These are phyloP conservation scores for Beta lomatogona DNA, from an alignment of 179 eudicot genomes.

Conservation along the genomic window DNA sequence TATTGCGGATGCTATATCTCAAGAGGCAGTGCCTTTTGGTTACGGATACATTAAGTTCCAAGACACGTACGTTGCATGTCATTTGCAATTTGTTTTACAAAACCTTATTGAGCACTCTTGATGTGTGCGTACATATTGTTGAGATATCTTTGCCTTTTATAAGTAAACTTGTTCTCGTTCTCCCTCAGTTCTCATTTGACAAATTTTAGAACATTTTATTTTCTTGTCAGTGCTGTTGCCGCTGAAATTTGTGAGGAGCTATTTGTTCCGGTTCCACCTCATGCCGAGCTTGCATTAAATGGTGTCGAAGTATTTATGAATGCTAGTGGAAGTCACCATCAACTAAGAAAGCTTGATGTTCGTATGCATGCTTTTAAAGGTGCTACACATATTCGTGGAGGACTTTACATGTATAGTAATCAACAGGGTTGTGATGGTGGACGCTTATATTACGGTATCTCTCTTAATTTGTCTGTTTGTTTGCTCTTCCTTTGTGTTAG, in stretches of 20 bases:
- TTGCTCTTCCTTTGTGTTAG: not conserved
- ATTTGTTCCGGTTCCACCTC: constrained; percentile 77
- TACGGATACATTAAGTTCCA: constrained; percentile 79
- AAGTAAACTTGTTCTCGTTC: not conserved
- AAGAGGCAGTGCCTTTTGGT: constrained; percentile 77
- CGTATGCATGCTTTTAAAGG: constrained; percentile 83
- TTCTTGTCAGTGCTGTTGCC: constrained; percentile 74
- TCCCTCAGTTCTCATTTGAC: not conserved
- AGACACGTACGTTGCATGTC: constrained; percentile 68
- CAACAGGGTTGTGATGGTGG: constrained; percentile 99
- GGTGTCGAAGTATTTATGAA: constrained; percentile 98
- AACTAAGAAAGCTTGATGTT: constrained; percentile 84
- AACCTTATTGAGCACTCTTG: not conserved
- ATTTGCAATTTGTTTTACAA: not conserved
- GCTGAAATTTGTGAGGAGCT: constrained; percentile 99
- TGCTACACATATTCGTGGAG: constrained; percentile 91
- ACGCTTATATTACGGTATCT: constrained; percentile 85
- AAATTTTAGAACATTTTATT: constrained; percentile 18
- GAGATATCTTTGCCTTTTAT: not conserved
- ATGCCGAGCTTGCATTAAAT: constrained; percentile 89
- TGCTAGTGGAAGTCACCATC: constrained; percentile 99
- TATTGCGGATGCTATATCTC: constrained; percentile 65
- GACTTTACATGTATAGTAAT: constrained; percentile 97
- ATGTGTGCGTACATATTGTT: constrained; percentile 2
- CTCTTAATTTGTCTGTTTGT: not conserved